These are phyloP conservation scores for Malus sylvestris DNA, from an alignment of 306 rosid genomes.

Conservation along the genomic window DNA sequence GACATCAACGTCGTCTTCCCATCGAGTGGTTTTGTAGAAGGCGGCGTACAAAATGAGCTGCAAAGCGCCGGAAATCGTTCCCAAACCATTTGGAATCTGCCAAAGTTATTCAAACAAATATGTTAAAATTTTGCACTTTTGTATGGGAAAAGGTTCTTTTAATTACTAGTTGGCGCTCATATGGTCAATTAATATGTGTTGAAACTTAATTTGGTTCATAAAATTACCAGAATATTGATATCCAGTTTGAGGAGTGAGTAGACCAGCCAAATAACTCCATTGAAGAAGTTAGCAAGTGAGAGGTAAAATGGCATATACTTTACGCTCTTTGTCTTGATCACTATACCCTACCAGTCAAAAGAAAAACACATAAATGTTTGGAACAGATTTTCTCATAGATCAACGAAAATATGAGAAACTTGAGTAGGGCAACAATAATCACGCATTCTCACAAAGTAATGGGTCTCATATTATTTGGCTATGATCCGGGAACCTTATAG, in stretches of 20 bases:
- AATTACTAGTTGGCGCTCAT: not conserved
- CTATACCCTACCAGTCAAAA: conserved; percentile 36
- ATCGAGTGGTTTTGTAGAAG: conserved; percentile 45
- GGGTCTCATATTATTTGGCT: no score
- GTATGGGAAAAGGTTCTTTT: not conserved
- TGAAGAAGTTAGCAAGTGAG: conserved; percentile 52
- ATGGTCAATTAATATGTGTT: not conserved
- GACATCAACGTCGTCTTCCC: conserved; percentile 21
- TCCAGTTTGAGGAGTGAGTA: conserved; percentile 64
- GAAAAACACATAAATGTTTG: not conserved
- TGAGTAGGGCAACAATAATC: not conserved
- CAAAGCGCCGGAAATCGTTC: conserved; percentile 47
- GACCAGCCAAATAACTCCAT: conserved; percentile 45
- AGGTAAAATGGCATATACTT: conserved; percentile 79
- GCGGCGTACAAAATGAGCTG: conserved; percentile 54
- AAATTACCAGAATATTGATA: conserved; percentile 49
- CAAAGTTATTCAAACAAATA: not conserved
- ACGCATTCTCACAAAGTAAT: no score
- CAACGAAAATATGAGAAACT: not conserved
- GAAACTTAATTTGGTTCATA: not conserved
- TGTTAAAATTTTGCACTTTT: not conserved
- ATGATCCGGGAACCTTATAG: not conserved
- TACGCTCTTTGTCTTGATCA: conserved; percentile 70
- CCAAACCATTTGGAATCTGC: conserved; percentile 49
- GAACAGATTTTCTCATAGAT: not conserved